These are phyloP conservation scores for Metschnikowia santaceciliae DNA, from an alignment of 805 yeast species.

Conservation along the genomic window DNA sequence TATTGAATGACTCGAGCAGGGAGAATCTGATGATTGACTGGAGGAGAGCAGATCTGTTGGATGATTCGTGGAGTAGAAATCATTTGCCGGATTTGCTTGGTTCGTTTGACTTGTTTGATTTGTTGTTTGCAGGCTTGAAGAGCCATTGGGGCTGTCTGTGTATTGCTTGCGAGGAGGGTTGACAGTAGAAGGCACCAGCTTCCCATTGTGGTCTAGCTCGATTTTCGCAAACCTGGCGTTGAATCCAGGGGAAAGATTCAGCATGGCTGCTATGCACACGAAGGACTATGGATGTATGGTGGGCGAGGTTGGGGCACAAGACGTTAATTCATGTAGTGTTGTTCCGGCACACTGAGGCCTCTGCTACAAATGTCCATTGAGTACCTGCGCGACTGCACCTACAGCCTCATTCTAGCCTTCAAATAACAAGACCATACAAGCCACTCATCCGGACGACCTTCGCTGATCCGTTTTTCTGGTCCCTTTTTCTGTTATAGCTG, in stretches of 20 bases:
- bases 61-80: too few species aligned
- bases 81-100: background rate
- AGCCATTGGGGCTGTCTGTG: conserved; percentile 8
- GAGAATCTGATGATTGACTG: too few species aligned
- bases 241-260: conserved; percentile 22
- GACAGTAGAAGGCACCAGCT: background rate
- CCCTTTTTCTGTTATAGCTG: background rate
- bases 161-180: conserved; percentile 11
- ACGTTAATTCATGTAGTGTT: conserved; percentile 1
- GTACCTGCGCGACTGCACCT: conserved; percentile 4
- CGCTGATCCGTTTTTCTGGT: background rate
- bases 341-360: conserved; percentile 3
- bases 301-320: conserved; percentile 1
- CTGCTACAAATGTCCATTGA: background rate
- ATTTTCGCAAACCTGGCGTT: conserved; percentile 31
- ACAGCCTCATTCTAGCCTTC: background rate
- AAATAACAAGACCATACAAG: background rate
- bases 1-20: background rate
- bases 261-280: conserved; percentile 6
- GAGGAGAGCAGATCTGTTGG: too few species aligned
- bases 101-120: background rate
- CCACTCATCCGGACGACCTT: background rate
- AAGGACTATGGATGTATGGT: background rate
- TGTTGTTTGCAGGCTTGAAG: conserved; percentile 19
- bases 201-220: conserved; percentile 16